These are phyloP conservation scores for Chlorella sp. DNA, from an alignment of 139 green algal species.

Conservation along the genomic window DNA sequence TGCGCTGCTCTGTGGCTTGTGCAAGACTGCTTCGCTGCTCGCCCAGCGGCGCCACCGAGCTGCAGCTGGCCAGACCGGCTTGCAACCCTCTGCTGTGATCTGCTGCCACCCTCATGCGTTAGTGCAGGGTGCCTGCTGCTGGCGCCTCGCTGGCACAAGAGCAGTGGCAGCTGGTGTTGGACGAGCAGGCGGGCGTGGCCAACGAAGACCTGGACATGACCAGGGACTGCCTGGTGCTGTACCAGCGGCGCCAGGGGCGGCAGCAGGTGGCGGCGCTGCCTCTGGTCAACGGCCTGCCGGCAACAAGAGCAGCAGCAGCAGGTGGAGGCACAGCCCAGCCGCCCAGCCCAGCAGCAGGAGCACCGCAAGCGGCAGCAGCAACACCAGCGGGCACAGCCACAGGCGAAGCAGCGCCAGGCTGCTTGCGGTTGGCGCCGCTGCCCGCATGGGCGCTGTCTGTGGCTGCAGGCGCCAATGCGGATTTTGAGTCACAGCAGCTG, in stretches of 20 bases:
- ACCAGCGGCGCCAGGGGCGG: neutral
- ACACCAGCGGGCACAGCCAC: neutral
- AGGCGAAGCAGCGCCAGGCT: neutral
- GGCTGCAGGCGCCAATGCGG: slow-evolving; percentile 56
- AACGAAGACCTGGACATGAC: slow-evolving; percentile 77
- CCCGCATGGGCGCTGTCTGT: slow-evolving; percentile 56
- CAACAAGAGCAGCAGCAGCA: neutral
- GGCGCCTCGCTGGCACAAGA: neutral
- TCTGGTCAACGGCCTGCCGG: neutral
- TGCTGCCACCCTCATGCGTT: neutral
- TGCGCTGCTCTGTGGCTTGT: neutral
- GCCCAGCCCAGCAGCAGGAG: neutral
- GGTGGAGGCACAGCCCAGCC: neutral
- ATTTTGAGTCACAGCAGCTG: slow-evolving; percentile 40
- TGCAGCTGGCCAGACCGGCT: neutral
- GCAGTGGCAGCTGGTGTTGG: slow-evolving; percentile 54
- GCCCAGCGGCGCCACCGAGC: neutral
- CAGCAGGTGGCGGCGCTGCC: slow-evolving; percentile 20
- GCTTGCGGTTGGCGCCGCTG: slow-evolving; percentile 44
- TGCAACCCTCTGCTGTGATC: neutral
- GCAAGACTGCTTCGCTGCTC: neutral
- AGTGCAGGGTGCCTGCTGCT: neutral
- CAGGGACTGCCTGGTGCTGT: slow-evolving; percentile 4
- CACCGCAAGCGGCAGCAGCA: slow-evolving; percentile 9
- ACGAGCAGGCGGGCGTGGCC: slow-evolving; percentile 7